A percentile compares a stretch with the other conserved stretches of the same genome.
phyloP scores from a whole-genome alignment of 2,329 filamentous ascomycete species.

The Cladophialophora immunda region DNA sequence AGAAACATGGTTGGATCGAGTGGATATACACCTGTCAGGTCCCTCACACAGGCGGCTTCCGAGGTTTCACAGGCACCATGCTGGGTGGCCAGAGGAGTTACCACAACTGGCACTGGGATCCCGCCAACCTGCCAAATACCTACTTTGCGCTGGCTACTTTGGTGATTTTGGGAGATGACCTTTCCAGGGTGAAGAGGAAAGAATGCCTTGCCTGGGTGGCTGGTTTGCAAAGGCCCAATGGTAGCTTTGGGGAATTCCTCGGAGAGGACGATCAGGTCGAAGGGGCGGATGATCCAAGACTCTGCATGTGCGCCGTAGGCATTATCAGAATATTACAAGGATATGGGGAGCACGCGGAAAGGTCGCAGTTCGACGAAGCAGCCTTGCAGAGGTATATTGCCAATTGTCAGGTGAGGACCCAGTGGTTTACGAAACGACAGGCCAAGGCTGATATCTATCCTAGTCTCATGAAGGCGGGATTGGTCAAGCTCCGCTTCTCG shows the following conservation, averaged over 20 bases:
- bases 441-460: conserved; percentile 18
- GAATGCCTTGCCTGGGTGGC: conserved; percentile 78
- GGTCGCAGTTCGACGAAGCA: conserved; percentile 77
- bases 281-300: conserved; percentile 81
- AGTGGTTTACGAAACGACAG: background rate
- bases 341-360: conserved; percentile 67
- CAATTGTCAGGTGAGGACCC: conserved; percentile 63
- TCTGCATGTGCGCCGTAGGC: conserved; percentile 83
- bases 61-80: conserved; percentile 78
- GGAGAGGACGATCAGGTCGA: conserved; percentile 58
- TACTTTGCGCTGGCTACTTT: conserved; percentile 86
- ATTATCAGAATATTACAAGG: conserved; percentile 77
- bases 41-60: conserved; percentile 80
- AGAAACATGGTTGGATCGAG: conserved; percentile 57
- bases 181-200: conserved; percentile 71
- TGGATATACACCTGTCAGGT: conserved; percentile 93
- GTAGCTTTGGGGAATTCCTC: conserved; percentile 88
- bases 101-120: conserved; percentile 69
- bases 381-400: conserved; percentile 75
- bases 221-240: conserved; percentile 79
- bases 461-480: conserved; percentile 87
- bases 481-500: conserved; percentile 77
- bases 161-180: conserved; percentile 69
- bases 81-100: conserved; percentile 59
- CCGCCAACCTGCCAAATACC: conserved; percentile 85